Base-by-base conservation (phyloP, 169 alveolate species). In the Cystoisospora suis region DNA sequence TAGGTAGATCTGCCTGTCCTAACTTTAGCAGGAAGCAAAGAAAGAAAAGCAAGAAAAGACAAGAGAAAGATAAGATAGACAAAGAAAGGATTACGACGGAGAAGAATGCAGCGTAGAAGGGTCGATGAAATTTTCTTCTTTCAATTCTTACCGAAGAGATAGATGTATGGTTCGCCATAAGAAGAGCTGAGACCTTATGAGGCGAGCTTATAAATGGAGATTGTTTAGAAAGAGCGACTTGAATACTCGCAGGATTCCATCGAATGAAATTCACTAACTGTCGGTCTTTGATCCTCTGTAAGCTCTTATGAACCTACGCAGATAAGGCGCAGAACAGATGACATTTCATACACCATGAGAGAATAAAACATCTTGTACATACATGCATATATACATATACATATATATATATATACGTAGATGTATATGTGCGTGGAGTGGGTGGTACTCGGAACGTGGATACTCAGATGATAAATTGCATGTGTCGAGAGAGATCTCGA, bases 191-290 rank as follows among this genome's bases (percentile, higher is more conserved):
- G n/a, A 98, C 99, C 94, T 98, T 98, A 96, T 98, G 99, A 32
- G 98, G 96, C 23, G 98, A 97, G 38, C 95, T 98, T 46, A 97
- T 97, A 93, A 97, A 98, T 4, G 99, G 99, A 34, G 99, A 97
- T 88, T 98, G 99, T 85, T 98, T 97, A 42, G 99, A 97, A 47
- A 98, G 92, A 4, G 99, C 99, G 34, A 99, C 99, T 87, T 97
- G 98, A 5, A 98, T 98, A 32, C 99, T 97, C 53, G 99, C 99
- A 17, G 99, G 99, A 38, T 99, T 99, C 99, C 99, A 99, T 91
- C 98, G 96, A 49, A 96, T 96, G 88, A 96, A 95, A 69, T 93
- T 95, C 85, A 97, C 98, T 87, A 97, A 90, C 90, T 96, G 95
- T 61, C 99, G 94, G 81, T 97, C 99, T 58, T 98, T 91, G 75